These are phyloP conservation scores for Pythium folliculosum DNA, from an alignment of 352 stramenopile species.

Conservation along the genomic window DNA sequence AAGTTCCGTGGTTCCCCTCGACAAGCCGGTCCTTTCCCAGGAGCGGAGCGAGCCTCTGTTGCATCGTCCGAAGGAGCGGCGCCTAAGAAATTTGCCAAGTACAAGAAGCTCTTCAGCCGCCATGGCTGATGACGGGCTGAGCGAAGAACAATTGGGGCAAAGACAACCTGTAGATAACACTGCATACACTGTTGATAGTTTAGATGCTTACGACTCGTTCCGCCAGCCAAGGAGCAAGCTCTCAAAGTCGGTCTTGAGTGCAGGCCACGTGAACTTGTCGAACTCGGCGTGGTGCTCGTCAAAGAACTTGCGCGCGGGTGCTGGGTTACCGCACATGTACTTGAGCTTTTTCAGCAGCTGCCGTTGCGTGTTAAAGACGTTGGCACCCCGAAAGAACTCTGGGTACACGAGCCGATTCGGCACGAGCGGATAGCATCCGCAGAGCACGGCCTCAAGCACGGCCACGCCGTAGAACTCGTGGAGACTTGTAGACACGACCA, in stretches of 20 bases:
- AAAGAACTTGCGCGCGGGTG: constrained; percentile 24
- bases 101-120: constrained; percentile 31
- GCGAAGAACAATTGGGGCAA: not conserved
- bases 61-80: constrained; percentile 13
- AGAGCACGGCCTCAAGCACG: constrained; percentile 50
- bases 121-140: not conserved
- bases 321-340: constrained; percentile 36
- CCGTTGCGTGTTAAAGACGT: constrained; percentile 46
- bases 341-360: constrained; percentile 55
- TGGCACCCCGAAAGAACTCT: constrained; percentile 39
- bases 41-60: constrained; percentile 10
- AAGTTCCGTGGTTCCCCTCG: constrained; percentile 26
- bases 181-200: constrained; percentile 12
- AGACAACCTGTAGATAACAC: not conserved
- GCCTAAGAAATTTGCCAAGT: constrained; percentile 24
- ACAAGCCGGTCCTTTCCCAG: not conserved
- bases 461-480: constrained; percentile 65
- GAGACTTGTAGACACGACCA: constrained; percentile 55
- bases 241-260: constrained; percentile 31
- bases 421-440: constrained; percentile 49
- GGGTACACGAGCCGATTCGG: constrained; percentile 54
- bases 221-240: constrained; percentile 22
- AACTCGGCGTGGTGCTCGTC: constrained; percentile 22
- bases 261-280: constrained; percentile 35
- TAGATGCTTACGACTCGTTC: constrained; percentile 3